Percentiles rank a stretch among this genome's conserved stretches.
These are phyloP conservation scores for Hortiboletus flavorubellus DNA, from an alignment of 768 basidiomycete genomes.

Conservation along the genomic window DNA sequence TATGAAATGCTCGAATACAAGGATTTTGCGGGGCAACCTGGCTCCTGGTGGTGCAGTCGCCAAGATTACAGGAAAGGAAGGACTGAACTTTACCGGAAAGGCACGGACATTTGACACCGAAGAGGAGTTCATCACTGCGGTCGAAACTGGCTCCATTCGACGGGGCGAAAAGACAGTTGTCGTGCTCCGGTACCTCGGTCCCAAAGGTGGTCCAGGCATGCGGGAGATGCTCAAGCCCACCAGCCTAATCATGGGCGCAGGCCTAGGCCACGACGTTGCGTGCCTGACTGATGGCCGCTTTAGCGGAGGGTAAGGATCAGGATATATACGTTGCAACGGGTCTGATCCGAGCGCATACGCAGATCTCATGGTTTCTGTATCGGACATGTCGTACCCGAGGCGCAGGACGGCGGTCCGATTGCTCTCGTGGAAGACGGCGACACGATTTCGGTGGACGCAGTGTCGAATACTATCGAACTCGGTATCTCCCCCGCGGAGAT, in stretches of 20 bases:
- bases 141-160: slow-evolving; percentile 85
- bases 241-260: slow-evolving; percentile 97
- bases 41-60: slow-evolving; percentile 95
- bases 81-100: slow-evolving; percentile 83
- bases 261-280: slow-evolving; percentile 92
- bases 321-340: slow-evolving; percentile 7
- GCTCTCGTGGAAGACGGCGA: slow-evolving; percentile 89
- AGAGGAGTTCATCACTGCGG: slow-evolving; percentile 81
- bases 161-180: slow-evolving; percentile 96
- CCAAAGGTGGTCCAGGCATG: slow-evolving; percentile 98
- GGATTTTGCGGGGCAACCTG: slow-evolving; percentile 88
- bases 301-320: slow-evolving; percentile 81
- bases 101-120: slow-evolving; percentile 93
- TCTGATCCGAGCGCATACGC: slow-evolving; percentile 14
- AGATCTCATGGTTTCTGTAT: slow-evolving; percentile 97
- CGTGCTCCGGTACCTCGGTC: slow-evolving; percentile 93
- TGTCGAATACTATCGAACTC: slow-evolving; percentile 79
- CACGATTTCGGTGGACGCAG: slow-evolving; percentile 82
- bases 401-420: slow-evolving; percentile 91
- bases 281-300: slow-evolving; percentile 98
- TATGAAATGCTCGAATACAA: slow-evolving; percentile 28
- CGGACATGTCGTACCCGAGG: slow-evolving; percentile 96
- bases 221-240: slow-evolving; percentile 99
- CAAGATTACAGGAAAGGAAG: slow-evolving; percentile 97
- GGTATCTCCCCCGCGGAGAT: slow-evolving; percentile 79